A percentile compares a stretch with the other conserved stretches of the same genome.
Conservation (phyloP, 129 eudicot species). For the Chrysanthemum makinoi region DNA sequence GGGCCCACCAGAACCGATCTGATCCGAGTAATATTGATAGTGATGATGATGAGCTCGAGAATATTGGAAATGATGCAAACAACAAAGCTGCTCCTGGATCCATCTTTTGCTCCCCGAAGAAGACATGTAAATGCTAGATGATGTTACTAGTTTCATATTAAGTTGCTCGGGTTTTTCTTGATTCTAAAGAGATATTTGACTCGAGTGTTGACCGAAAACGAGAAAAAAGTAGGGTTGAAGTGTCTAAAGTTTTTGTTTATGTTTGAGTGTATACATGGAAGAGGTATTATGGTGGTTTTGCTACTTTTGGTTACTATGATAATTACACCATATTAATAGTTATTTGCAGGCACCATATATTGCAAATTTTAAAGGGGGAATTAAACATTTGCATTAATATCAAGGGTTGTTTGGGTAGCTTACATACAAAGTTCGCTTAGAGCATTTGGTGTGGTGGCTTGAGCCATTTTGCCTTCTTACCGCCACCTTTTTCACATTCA, state of each 20-base stretch:
- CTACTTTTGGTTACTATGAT: constrained; percentile 14
- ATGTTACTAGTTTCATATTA: constrained; percentile 5
- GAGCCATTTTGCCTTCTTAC: too few relatives aligned
- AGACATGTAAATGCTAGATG: constrained; percentile 37
- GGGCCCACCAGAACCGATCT: constrained; percentile 70
- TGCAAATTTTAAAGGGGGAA: not conserved
- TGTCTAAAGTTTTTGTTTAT: constrained; percentile 20
- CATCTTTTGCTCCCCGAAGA: constrained; percentile 64
- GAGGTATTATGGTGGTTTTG: constrained; percentile 24
- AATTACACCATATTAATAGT: not conserved
- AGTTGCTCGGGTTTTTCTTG: constrained; percentile 19
- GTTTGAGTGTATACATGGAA: constrained; percentile 27
- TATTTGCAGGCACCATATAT: not conserved
- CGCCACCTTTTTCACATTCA: too few relatives aligned
- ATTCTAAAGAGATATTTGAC: constrained; percentile 14
- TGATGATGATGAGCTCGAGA: constrained; percentile 78
- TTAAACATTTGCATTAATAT: too few relatives aligned
- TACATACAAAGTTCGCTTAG: too few relatives aligned
- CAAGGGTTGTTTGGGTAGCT: too few relatives aligned
- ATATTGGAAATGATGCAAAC: constrained; percentile 23
- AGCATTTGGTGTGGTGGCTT: too few relatives aligned
- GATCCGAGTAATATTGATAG: constrained; percentile 55
- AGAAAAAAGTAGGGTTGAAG: not conserved
- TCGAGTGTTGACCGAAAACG: constrained; percentile 9
- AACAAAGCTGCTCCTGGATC: constrained; percentile 40